Base-by-base conservation (phyloP, 306 rosid species). In the Trifolium dubium region DNA sequence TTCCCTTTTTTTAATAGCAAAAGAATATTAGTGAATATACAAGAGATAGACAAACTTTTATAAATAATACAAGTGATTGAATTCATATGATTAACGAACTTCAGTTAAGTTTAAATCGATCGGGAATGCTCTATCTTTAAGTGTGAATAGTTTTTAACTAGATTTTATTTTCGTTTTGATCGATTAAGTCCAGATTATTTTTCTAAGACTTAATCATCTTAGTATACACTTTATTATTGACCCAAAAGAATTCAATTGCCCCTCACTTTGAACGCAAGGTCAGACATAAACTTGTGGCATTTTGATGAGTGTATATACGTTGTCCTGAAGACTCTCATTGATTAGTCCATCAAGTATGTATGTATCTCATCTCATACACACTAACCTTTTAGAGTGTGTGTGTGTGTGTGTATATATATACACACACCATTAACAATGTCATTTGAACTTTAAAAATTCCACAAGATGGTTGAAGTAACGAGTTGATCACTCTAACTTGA, bases 221-320 rank as follows among this genome's bases (percentile, higher is more conserved):
- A 56, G 23, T 23, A 58, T n/a, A 58, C 15, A 14, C 17, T 49
- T 49, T 2, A 49, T 58, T 58, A 5, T 56, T 71, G 76, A 18
- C 32, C 62, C 62, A 49, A 19, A 18, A 55, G 62, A 17, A 29
- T 59, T 59, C 41, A 60, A 14, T 31, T 60, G 65, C 15, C 59
- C 35, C 77, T 72, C 77, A 72, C 69, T 59, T 3, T 60, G 14
- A 43, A 30, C 2, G 50, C 77, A 72, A 3, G 18, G 12, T 17
- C 6, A 15, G 32, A 69, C 74, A 54, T 54, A 19, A 10, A 19
- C 60, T 54, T 14, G 19, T 54, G 59, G 59, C 59, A 53, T 53
- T 53, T 53, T 53, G 59, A 53, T 30, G 15, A 58, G 64, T 58
- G 37, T 12, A 58, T 44, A 39, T 32, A 32, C 17, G 61, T 11